Base-by-base conservation (phyloP, 306 rosid genomes). In the Malus asiatica region DNA sequence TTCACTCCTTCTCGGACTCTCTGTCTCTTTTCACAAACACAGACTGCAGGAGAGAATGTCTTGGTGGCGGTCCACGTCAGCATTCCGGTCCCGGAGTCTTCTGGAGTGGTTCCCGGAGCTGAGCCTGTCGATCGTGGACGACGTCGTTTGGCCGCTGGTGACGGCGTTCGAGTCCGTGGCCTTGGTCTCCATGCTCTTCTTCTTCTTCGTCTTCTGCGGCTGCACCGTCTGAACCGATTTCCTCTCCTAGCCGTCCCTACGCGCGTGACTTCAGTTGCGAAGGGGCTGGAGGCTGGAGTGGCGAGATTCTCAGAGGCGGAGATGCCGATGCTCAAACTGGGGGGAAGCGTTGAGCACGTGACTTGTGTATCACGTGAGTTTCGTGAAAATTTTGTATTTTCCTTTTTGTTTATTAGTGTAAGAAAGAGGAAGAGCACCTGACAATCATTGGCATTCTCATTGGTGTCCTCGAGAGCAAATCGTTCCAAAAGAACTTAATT, bases 181-280 rank as follows among this genome's bases (percentile, higher is more conserved):
- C 68, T 78, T 94, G 20, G 86, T 83, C 68, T 89, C 97, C 33
- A 88, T 90, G 87, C 93, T 94, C 72, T 83, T 89, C 77, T 90
- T 91, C 87, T 94, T 94, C 91, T 91, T 91, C 68, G 61, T 91
- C 58, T 94, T 87, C 90, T 93, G 87, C 67, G 98, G 98, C 51
- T 93, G 97, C 40, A 90, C 91, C 48, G 25, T 93, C 58, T 91
- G 45, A 72, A 79, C 25, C 33, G 8, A 13, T 8, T 0, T 16
- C 23, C 22, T 10, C 12, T 4, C 46, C 2, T 16, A 6, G 13
- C 2, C 22, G 6, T 18, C 6, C 46, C 13, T 8, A 10, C 30
- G 63, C 30, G 14, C 30, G 63, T 27, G 65, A 12, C 25, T 4
- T 60, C 33, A 25, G 25, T 12, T 14, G 2, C 13, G 65, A 60